Conservation (phyloP, 768 basidiomycete species). For the Rhizopogon sp. region DNA sequence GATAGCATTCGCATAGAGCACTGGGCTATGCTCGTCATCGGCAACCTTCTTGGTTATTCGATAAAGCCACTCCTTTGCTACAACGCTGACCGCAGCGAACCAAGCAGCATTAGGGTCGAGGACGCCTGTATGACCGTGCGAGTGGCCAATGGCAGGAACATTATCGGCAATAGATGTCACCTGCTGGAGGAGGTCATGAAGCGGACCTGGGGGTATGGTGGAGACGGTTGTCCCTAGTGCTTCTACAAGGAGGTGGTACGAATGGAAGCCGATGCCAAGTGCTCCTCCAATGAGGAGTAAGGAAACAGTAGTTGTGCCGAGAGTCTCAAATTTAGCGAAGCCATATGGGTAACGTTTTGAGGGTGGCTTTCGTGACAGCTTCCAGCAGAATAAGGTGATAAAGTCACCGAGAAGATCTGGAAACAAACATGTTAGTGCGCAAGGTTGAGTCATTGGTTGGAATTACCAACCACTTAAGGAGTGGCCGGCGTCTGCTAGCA, state of each 20-base stretch:
- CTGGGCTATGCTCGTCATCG: constrained; percentile 85
- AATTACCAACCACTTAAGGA: constrained; percentile 68
- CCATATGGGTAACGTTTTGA: constrained; percentile 80
- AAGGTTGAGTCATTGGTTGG: background rate
- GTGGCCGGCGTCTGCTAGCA: constrained; percentile 94
- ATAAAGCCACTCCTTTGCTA: constrained; percentile 92
- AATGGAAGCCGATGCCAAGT: constrained; percentile 85
- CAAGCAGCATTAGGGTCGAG: constrained; percentile 95
- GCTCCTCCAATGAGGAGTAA: constrained; percentile 82
- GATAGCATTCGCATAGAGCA: constrained; percentile 91
- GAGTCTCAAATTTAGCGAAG: constrained; percentile 91
- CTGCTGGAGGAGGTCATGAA: constrained; percentile 59
- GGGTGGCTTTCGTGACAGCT: constrained; percentile 76
- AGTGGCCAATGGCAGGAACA: constrained; percentile 49
- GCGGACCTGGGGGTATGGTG: constrained; percentile 57
- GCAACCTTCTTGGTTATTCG: constrained; percentile 86
- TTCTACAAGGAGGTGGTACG: constrained; percentile 76
- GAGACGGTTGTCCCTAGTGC: constrained; percentile 62
- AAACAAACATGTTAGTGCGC: constrained; percentile 5
- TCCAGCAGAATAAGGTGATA: constrained; percentile 87
- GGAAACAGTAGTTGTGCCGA: constrained; percentile 89
- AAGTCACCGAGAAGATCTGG: constrained; percentile 85
- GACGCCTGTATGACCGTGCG: constrained; percentile 46
- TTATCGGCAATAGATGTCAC: constrained; percentile 51
- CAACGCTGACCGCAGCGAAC: constrained; percentile 81